Evolutionary conservation across 345 rosid species (phyloP).

Genomic region (Lenwebbia sp.): DNA sequence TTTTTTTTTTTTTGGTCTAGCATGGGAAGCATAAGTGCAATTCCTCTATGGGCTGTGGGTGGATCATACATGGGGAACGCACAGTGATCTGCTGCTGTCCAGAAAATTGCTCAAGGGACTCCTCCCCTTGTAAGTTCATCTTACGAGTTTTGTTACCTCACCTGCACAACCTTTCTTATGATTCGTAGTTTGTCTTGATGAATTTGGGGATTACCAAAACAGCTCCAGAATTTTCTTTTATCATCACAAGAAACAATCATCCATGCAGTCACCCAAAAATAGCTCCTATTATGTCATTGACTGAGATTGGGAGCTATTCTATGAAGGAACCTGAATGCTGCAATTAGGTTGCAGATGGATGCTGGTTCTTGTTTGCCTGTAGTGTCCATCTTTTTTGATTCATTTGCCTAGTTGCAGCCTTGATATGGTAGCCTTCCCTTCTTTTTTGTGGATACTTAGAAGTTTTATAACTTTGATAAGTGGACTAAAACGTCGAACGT

Average conservation of each 20-base stretch:
- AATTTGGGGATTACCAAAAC: not conserved
- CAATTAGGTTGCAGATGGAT: not conserved
- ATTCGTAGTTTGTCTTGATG: not conserved
- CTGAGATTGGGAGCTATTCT: not conserved
- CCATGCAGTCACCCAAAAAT: no score
- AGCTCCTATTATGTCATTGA: no score
- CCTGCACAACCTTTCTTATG: not conserved
- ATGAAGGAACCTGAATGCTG: not conserved
- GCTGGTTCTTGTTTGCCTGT: not conserved
- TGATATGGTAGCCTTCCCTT: no score
- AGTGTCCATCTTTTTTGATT: not conserved
- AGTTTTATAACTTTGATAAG: no score
- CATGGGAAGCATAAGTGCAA: constrained; percentile 54
- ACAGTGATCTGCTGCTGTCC: constrained; percentile 71
- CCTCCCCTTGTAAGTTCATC: constrained; percentile 84
- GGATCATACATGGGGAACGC: constrained; percentile 95
- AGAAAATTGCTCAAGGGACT: constrained; percentile 91
- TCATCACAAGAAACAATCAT: no score
- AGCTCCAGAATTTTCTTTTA: no score
- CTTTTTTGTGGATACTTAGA: no score
- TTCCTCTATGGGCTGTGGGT: constrained; percentile 79
- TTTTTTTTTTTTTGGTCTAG: constrained; percentile 84
- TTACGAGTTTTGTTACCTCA: no score
- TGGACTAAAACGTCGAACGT: no score
- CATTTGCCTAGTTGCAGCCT: no score